phyloP scores from a whole-genome alignment of 1,139 yeast genomes.

The Kluyveromyces sp. region DNA sequence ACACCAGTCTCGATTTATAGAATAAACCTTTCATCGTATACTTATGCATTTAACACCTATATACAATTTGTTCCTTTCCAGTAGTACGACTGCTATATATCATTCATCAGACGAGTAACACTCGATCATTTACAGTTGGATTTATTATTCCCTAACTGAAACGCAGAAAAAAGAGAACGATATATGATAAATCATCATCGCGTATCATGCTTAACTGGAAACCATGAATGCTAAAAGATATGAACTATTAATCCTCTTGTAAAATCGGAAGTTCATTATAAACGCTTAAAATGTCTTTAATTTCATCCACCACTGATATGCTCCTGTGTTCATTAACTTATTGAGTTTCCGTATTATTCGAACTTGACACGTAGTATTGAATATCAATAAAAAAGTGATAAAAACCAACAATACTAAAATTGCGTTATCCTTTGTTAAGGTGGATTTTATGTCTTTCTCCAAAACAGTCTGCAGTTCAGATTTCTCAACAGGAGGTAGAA shows the following conservation, averaged over 20 bases:
- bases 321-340: slow-evolving; percentile 3
- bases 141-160: too few relatives aligned
- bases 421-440: slow-evolving; percentile 2
- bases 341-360: slow-evolving; percentile 8
- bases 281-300: slow-evolving; percentile 1
- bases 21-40: background rate
- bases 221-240: too few relatives aligned
- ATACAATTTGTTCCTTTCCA: background rate
- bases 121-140: too few relatives aligned
- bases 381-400: slow-evolving; percentile 9
- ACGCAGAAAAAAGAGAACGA: too few relatives aligned
- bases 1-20: too few relatives aligned
- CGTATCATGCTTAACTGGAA: too few relatives aligned
- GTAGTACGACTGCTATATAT: too few relatives aligned
- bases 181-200: too few relatives aligned
- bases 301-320: slow-evolving; percentile 2
- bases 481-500: background rate
- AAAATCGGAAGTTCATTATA: slow-evolving; percentile 1
- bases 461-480: background rate
- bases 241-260: background rate
- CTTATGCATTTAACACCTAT: background rate
- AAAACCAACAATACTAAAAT: slow-evolving; percentile 7
- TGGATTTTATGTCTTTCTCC: background rate
- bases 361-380: slow-evolving; percentile 11
- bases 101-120: too few relatives aligned